These are phyloP conservation scores for Chrysoporthe deuterocubensis DNA, from an alignment of 2,329 filamentous ascomycete species.

Conservation along the genomic window DNA sequence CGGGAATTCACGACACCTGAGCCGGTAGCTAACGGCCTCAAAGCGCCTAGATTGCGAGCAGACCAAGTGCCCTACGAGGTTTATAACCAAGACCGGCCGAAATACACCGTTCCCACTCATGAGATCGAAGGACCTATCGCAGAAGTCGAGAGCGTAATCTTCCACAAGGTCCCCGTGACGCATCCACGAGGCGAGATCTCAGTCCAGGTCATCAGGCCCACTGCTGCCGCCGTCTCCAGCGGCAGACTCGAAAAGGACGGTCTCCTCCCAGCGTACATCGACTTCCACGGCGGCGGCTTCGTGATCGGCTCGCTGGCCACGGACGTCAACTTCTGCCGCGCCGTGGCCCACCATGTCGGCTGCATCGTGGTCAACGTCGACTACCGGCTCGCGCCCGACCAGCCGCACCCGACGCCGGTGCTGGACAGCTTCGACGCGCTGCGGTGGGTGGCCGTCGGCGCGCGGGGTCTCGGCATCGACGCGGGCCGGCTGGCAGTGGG, in stretches of 20 bases:
- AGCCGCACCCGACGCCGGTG: slow-evolving; percentile 23
- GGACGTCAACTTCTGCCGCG: slow-evolving; percentile 23
- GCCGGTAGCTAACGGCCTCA: background rate
- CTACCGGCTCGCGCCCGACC: slow-evolving; percentile 23
- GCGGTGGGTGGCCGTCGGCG: slow-evolving; percentile 37
- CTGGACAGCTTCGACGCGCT: slow-evolving; percentile 30
- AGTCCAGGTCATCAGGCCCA: slow-evolving; percentile 20
- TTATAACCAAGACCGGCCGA: slow-evolving; percentile 26
- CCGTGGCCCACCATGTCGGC: slow-evolving; percentile 22
- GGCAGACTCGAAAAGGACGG: slow-evolving; percentile 14
- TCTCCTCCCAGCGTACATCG: slow-evolving; percentile 19
- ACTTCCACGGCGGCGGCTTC: slow-evolving; percentile 28
- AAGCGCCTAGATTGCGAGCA: slow-evolving; percentile 21
- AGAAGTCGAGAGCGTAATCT: slow-evolving; percentile 12
- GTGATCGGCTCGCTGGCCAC: slow-evolving; percentile 20
- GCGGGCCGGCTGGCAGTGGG: slow-evolving; percentile 20
- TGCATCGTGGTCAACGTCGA: slow-evolving; percentile 25
- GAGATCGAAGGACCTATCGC: slow-evolving; percentile 17
- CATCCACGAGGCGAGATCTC: slow-evolving; percentile 21
- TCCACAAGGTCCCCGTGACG: slow-evolving; percentile 18
- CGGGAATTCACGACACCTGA: too few species aligned
- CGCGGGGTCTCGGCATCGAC: slow-evolving; percentile 19
- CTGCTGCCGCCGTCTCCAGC: slow-evolving; percentile 13
- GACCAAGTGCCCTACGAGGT: slow-evolving; percentile 26
- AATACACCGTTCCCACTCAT: slow-evolving; percentile 22